Evolutionary conservation across 331 rosid genomes (phyloP), one percentile per base, ranked within the genome.

Genomic region (Erythrophleum ivorense): DNA sequence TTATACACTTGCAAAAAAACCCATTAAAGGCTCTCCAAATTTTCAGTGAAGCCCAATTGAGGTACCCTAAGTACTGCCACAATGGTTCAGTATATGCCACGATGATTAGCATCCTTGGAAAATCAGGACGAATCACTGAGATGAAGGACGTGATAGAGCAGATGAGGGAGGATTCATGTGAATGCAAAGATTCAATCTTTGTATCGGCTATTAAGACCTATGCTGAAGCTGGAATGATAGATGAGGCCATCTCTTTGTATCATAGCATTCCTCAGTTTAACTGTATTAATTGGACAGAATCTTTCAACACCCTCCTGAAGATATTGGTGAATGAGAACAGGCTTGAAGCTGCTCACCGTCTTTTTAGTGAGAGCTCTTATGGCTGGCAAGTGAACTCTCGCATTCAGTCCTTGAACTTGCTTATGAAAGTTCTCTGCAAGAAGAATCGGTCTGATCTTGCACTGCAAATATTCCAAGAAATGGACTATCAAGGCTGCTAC

Each of bases 81-180:
- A 94, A 94, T 63, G 94, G 97, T 78, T 92, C 95, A 15, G 91
- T 88, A 2, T 94, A 92, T 62, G 94, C 90, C 62, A 85, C 94
- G 78, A 88, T 92, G 94, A 91, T 94, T 68, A 67, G 31, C 64
- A 88, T 92, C 71, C 93, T 94, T 9, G 94, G 94, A 80, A 78
- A 84, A 34, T 85, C 91, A 9, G 90, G 91, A 41, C 83, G 82
- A 34, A 70, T 94, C 73, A 38, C 46, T 4, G 97, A 92, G 85
- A 94, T 94, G 97, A 88, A 52, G 80, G 88, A 83, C 46, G 79
- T 92, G 55, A 90, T 94, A 52, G 83, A 88, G 77, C 86, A 83
- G 73, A 91, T 94, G 97, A 91, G 83, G 79, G 80, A 71, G 2
- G 97, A 92, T 77, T 91, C 95, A 4, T 94, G 97, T 69, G 91